Evolutionary conservation across 768 basidiomycete species (phyloP).

Genomic region (Saitozyma podzolica): DNA sequence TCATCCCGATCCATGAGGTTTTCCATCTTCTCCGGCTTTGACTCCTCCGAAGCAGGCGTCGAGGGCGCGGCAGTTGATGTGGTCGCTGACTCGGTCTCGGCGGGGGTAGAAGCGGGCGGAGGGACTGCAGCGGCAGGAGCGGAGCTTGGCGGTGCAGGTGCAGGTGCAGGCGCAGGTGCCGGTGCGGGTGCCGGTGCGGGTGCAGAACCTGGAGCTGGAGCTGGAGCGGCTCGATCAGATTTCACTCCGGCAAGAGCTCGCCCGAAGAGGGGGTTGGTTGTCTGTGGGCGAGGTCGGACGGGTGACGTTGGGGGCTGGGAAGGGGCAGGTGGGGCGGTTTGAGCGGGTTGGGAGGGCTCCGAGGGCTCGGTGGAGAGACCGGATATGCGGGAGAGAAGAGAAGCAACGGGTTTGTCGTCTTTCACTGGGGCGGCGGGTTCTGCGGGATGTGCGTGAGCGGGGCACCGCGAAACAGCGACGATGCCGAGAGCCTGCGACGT

Average conservation of each 20-base stretch:
- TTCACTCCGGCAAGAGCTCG: constrained; percentile 41
- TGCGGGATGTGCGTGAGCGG: not conserved
- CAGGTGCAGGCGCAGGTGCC: not conserved
- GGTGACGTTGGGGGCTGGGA: constrained; percentile 5
- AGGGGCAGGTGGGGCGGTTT: not conserved
- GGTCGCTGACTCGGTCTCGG: no score
- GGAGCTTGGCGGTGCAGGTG: no score
- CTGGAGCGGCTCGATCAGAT: constrained; percentile 11
- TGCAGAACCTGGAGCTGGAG: constrained; percentile 9
- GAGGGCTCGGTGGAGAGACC: constrained; percentile 27
- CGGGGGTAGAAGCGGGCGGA: no score
- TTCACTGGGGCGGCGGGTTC: not conserved
- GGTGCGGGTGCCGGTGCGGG: constrained; percentile 13
- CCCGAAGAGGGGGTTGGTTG: constrained; percentile 32
- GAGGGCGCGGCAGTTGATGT: no score
- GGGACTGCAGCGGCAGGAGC: no score
- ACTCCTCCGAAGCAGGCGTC: no score
- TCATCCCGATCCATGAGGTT: no score
- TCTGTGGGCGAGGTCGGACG: constrained; percentile 5
- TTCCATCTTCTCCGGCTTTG: no score
- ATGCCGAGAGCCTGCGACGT: no score
- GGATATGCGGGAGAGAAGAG: constrained; percentile 37
- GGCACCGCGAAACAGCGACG: not conserved
- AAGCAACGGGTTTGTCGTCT: constrained; percentile 31
- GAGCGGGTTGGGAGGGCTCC: not conserved